Base-by-base conservation (phyloP, 2,329 filamentous ascomycete genomes). In the Aspergillus fijiensis region DNA sequence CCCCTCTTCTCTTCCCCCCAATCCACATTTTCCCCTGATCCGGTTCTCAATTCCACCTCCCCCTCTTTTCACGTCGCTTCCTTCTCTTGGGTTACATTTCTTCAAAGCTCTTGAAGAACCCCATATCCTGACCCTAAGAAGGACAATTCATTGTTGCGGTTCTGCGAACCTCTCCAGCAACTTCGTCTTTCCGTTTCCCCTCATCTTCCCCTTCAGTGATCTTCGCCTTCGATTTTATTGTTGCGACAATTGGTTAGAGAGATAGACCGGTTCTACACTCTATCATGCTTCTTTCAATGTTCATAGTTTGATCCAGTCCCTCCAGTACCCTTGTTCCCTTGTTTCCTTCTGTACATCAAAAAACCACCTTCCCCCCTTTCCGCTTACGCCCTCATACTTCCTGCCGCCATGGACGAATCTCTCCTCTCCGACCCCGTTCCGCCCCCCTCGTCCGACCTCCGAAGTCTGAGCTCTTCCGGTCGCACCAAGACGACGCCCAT, bases 401-500 rank as follows among this genome's bases (percentile, higher is more conserved):
- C 55, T 45, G 42, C 52, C 55, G 51, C 55, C 57, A 79, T 79
- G 76, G 76, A 77, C 59, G 67, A 67, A 60, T 67, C 72, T 50
- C 63, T 69, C 50, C 65, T 60, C 23, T 64, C 65, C 47, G 69
- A 72, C 16, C 58, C 68, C 33, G 58, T 73, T 35, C 63, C 70
- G 57, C 65, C 67, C 54, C 60, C 71, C n/a, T 70, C 72, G 51
- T 74, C 75, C 55, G 72, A 78, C 52, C 71, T 72, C 33, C 74
- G 72, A 63, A 70, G 72, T 39, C 70, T 76, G 49, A 64, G 65
- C 12, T 73, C 70, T 67, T 67, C 72, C 23, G 74, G 68, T 54
- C 77, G 77, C 21, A 74, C 72, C 57, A 73, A 69, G 64, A 76
- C 74, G 14, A 67, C 71, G n/a, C 69, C 73, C 33, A 69, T 66